A percentile compares a stretch with the other conserved stretches of the same genome.
Evolutionary conservation across 441 rosid species (phyloP).

Genomic region (Syzygium syzygioides): DNA sequence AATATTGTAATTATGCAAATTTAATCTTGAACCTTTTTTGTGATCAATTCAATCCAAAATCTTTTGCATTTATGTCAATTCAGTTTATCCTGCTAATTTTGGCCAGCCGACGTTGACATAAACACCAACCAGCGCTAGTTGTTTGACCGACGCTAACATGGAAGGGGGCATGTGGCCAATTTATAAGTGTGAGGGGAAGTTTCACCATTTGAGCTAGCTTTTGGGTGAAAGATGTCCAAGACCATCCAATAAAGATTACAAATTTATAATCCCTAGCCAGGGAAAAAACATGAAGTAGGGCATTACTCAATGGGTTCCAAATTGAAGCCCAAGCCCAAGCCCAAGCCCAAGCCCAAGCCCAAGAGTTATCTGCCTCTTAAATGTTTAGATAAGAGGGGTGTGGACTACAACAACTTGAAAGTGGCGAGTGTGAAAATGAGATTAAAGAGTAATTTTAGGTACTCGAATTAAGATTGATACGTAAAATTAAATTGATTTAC

Average conservation of each 20-base stretch:
- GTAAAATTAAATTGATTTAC: neutral
- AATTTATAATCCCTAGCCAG: neutral
- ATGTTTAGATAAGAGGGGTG: neutral
- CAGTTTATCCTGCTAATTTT: accelerated
- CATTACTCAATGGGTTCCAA: neutral
- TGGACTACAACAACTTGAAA: neutral
- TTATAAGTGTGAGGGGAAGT: too few relatives aligned
- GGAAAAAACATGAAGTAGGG: neutral
- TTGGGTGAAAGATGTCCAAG: too few relatives aligned
- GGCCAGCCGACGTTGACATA: accelerated
- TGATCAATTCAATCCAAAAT: too few relatives aligned
- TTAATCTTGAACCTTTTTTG: too few relatives aligned
- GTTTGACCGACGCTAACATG: too few relatives aligned
- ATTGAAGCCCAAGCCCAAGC: neutral
- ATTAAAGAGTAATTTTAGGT: neutral
- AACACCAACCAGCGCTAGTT: neutral
- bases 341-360: neutral
- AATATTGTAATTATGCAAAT: too few relatives aligned
- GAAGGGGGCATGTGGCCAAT: too few relatives aligned
- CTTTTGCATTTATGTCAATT: too few relatives aligned
- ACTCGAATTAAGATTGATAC: neutral
- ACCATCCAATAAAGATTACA: neutral
- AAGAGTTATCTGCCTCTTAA: neutral
- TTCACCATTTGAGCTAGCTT: too few relatives aligned
- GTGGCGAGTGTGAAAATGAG: neutral